Conservation (phyloP, 2,329 filamentous ascomycete species). For the Cercospora sojina region DNA sequence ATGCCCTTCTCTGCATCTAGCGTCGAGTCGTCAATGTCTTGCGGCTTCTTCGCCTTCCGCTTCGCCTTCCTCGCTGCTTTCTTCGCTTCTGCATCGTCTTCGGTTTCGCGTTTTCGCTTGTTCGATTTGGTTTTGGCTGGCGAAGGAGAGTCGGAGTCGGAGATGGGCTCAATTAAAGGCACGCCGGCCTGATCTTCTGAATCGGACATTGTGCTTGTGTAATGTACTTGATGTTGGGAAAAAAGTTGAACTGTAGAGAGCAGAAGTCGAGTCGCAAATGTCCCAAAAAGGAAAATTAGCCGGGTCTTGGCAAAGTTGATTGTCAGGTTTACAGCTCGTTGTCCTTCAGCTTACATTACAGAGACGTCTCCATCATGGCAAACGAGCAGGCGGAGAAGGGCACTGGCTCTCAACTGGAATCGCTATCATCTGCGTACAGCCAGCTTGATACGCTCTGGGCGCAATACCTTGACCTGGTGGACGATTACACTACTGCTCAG, state of each 20-base stretch:
- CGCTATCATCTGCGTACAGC: slow-evolving; percentile 35
- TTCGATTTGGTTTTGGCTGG: slow-evolving; percentile 24
- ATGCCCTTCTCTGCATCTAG: slow-evolving; percentile 55
- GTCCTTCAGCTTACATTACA: not conserved
- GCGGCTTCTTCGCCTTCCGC: slow-evolving; percentile 58
- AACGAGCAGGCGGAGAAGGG: not conserved
- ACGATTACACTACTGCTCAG: slow-evolving; percentile 65
- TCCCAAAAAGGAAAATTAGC: slow-evolving; percentile 7
- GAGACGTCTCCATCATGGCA: not conserved
- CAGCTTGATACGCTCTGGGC: slow-evolving; percentile 63
- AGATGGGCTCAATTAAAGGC: slow-evolving; percentile 46
- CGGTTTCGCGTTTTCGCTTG: slow-evolving; percentile 45
- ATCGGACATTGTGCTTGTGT: slow-evolving; percentile 43
- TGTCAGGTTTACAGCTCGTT: not conserved
- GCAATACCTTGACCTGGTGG: slow-evolving; percentile 64
- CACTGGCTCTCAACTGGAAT: not conserved
- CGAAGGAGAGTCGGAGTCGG: slow-evolving; percentile 35
- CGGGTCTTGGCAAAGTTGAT: not conserved
- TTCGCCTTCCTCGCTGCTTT: slow-evolving; percentile 56
- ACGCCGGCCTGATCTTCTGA: slow-evolving; percentile 46
- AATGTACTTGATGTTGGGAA: not conserved
- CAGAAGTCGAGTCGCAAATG: slow-evolving; percentile 10
- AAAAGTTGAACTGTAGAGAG: not conserved
- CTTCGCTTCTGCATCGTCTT: slow-evolving; percentile 39
- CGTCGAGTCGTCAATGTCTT: slow-evolving; percentile 64